These are phyloP conservation scores for Starmerella kuoi DNA, from an alignment of 805 yeast species.

Conservation along the genomic window DNA sequence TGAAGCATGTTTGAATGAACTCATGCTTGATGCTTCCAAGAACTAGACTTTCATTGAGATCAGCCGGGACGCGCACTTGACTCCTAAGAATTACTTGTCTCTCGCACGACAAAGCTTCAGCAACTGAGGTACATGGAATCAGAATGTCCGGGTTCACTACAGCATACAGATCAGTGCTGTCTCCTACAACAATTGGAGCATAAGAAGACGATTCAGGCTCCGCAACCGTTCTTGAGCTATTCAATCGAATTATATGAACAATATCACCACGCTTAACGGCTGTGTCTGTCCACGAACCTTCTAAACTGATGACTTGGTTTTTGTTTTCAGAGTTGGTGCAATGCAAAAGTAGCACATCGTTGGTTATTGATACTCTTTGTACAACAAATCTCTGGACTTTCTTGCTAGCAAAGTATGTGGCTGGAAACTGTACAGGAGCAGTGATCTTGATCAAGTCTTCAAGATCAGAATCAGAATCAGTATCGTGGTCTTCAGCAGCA, in stretches of 20 bases:
- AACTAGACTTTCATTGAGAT: slow-evolving; percentile 48
- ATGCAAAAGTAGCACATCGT: not conserved
- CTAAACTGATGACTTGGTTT: not conserved
- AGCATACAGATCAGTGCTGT: slow-evolving; percentile 45
- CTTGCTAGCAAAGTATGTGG: slow-evolving; percentile 11
- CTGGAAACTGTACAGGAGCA: slow-evolving; percentile 5
- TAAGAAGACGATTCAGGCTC: not conserved
- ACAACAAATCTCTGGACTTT: slow-evolving; percentile 12
- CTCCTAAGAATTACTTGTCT: slow-evolving; percentile 54
- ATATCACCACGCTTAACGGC: slow-evolving; percentile 24
- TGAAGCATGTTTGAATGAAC: slow-evolving; percentile 47
- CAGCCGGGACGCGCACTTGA: slow-evolving; percentile 42
- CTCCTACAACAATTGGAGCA: slow-evolving; percentile 35
- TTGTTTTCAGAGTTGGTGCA: slow-evolving; percentile 5
- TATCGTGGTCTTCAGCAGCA: slow-evolving; percentile 1
- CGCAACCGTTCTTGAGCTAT: not conserved
- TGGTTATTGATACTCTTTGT: not conserved
- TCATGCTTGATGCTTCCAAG: slow-evolving; percentile 78
- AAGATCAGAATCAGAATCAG: slow-evolving; percentile 10
- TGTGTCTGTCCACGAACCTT: slow-evolving; percentile 24
- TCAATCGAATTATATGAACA: slow-evolving; percentile 24
- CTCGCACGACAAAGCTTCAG: slow-evolving; percentile 62
- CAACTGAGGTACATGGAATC: slow-evolving; percentile 67
- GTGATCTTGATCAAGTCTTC: slow-evolving; percentile 12
- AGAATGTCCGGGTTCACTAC: slow-evolving; percentile 76